Conservation (phyloP, 73 alveolate species). For the Paramecium bursaria region DNA sequence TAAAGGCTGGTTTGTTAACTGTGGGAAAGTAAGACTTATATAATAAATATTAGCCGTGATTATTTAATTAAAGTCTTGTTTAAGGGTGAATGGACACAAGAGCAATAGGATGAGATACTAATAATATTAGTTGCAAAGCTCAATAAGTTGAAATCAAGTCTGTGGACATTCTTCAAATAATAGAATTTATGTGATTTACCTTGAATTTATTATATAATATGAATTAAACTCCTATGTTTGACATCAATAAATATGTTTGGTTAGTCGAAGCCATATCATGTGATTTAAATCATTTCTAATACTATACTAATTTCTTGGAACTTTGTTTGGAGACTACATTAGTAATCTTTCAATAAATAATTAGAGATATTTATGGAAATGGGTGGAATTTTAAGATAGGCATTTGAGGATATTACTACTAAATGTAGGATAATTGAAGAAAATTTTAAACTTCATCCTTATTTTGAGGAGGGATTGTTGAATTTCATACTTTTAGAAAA, state of each 20-base stretch:
- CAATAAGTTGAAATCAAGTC: not conserved
- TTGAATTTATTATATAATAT: no score
- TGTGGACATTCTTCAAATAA: not conserved
- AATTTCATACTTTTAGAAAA: constrained; percentile 27
- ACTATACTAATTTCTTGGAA: not conserved
- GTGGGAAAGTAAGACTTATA: constrained; percentile 35
- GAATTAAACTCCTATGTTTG: no score
- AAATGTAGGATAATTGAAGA: constrained; percentile 25
- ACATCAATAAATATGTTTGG: no score
- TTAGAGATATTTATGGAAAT: constrained; percentile 50
- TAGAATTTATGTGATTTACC: constrained; percentile 18
- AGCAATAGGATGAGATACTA: not conserved
- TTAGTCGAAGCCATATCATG: no score
- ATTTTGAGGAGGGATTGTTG: not conserved
- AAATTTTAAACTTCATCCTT: constrained; percentile 1
- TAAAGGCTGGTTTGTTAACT: constrained; percentile 75
- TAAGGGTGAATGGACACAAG: constrained; percentile 7
- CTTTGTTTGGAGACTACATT: constrained; percentile 19
- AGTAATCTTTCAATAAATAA: not conserved
- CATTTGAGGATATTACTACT: constrained; percentile 46
- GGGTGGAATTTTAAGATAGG: constrained; percentile 61
- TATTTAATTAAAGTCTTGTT: constrained; percentile 20
- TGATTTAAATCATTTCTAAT: no score
- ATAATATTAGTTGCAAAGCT: not conserved
- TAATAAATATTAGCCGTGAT: not conserved